Evolutionary conservation across 176 grass and related monocot genomes (phyloP).

Genomic region (Rhynchospora breviuscula): DNA sequence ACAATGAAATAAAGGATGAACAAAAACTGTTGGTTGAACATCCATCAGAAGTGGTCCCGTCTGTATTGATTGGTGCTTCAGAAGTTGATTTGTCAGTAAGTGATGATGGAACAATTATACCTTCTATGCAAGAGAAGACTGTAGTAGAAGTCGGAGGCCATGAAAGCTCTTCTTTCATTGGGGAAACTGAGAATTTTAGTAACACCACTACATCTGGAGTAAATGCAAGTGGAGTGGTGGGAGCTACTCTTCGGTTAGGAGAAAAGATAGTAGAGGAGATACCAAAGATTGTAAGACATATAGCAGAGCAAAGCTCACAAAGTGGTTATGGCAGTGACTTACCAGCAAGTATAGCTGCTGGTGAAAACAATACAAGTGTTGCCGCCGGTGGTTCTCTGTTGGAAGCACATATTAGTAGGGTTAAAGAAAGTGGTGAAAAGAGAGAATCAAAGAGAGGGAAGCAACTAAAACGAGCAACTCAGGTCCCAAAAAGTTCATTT

Average conservation of each 20-base stretch:
- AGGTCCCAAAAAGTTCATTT: conserved; percentile 25
- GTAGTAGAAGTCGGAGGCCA: conserved; percentile 14
- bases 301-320: neutral
- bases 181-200: conserved; percentile 1
- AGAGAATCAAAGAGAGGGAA: conserved; percentile 18
- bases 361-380: conserved; percentile 1
- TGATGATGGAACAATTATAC: conserved; percentile 1
- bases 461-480: conserved; percentile 10
- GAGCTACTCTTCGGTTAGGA: neutral
- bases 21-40: conserved; percentile 9
- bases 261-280: conserved; percentile 18
- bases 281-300: conserved; percentile 2
- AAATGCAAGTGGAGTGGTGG: neutral
- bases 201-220: neutral
- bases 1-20: conserved; percentile 24
- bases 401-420: neutral
- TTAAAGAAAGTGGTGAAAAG: neutral
- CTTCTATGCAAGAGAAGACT: conserved; percentile 19
- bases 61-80: neutral
- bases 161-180: conserved; percentile 6
- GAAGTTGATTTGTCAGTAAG: conserved; percentile 13
- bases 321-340: conserved; percentile 1
- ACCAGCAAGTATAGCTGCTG: neutral
- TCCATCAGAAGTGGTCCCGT: neutral
- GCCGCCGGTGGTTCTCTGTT: neutral